Base-by-base conservation (phyloP, 331 rosid genomes). In the Erythrophleum ivorense region DNA sequence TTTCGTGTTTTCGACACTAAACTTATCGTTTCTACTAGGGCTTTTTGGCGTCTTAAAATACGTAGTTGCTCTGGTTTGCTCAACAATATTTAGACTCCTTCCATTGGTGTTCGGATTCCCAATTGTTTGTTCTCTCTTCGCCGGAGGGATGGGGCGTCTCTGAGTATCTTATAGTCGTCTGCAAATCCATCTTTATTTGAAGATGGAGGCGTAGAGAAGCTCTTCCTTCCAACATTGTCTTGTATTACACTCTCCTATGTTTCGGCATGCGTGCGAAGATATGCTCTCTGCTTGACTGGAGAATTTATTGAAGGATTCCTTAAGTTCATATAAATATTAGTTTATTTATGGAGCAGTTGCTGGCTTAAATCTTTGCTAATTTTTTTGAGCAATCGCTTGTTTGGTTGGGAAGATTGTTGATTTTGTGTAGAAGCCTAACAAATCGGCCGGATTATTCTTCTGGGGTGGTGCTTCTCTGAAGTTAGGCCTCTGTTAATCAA, bases 131-230 rank as follows among this genome's bases (percentile, higher is more conserved):
- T 34, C 57, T 9, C 29, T 79, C 52, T 66, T 8, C 19, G 3
- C 50, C 57, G 75, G 75, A 24, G 79, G 71, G 83, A 85, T 84
- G 95, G 80, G 82, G 86, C 82, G 52, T 78, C 73, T 86, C 75
- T 84, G 92, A 90, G 78, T 41, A 88, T 78, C 50, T 77, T 73
- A 12, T 50, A 67, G 78, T 78, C 41, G 45, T 82, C 79, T 80
- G 88, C 84, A 57, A 87, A 76, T 81, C 87, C 85, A 83, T 91
- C 80, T 84, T 87, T 81, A 34, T 73, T 78, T 72, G 68, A 77
- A 78, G 89, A 89, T 86, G 92, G 93, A 82, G 83, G 86, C 78
- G 63, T 89, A 80, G 90, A 62, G 79, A 45, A 84, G 49, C 78
- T 84, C 36, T 59, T 76, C 57, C 67, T 69, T 69, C 13, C 84